Evolutionary conservation across 2,329 filamentous ascomycete genomes (phyloP).

Genomic region (Clarireedia homoeocarpa): DNA sequence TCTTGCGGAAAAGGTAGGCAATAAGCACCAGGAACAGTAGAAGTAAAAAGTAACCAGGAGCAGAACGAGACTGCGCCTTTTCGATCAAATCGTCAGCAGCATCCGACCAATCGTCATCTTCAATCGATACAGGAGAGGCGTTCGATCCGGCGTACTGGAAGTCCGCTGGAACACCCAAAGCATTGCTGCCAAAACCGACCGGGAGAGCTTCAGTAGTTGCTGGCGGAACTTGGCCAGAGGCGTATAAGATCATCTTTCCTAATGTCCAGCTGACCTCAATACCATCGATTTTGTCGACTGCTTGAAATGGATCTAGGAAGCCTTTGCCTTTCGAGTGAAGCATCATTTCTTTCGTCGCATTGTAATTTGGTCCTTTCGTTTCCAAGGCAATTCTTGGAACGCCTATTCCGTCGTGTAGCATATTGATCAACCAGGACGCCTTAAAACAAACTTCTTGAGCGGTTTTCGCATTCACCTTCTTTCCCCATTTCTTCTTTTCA

Average conservation of each 20-base stretch:
- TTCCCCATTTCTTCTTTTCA: constrained; percentile 59
- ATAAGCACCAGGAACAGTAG: constrained; percentile 63
- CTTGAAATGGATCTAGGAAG: constrained; percentile 79
- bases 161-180: constrained; percentile 53
- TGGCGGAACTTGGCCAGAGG: constrained; percentile 76
- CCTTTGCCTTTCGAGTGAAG: constrained; percentile 64
- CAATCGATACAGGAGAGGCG: constrained; percentile 24
- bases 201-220: constrained; percentile 53
- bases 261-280: constrained; percentile 96
- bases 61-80: constrained; percentile 57
- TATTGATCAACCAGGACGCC: constrained; percentile 93
- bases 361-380: constrained; percentile 46
- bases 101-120: constrained; percentile 49
- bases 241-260: constrained; percentile 93
- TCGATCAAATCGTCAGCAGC: constrained; percentile 53
- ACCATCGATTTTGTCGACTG: constrained; percentile 84
- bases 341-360: constrained; percentile 64
- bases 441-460: constrained; percentile 94
- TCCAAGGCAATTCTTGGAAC: constrained; percentile 81
- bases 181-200: constrained; percentile 90
- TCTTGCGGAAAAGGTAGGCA: constrained; percentile 68
- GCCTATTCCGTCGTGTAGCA: constrained; percentile 92
- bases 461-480: constrained; percentile 64
- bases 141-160: constrained; percentile 75
- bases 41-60: constrained; percentile 71